Percentiles rank a stretch among this genome's conserved stretches.
phyloP scores from a whole-genome alignment of 345 rosid genomes.

The Cardiospermum halicacabum region DNA sequence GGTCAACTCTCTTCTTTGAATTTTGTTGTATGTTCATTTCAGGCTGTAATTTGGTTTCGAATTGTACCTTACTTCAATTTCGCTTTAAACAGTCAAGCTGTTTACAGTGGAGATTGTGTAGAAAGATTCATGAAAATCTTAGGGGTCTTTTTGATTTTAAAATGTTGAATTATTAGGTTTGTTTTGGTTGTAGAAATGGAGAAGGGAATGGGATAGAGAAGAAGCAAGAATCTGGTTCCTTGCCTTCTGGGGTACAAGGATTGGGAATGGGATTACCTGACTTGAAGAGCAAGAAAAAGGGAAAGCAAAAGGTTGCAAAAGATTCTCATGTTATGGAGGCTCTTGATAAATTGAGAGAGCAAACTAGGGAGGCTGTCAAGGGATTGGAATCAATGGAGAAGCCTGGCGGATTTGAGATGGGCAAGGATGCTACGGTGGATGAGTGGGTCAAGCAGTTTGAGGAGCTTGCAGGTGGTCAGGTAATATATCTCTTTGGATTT shows the following conservation, averaged over 20 bases:
- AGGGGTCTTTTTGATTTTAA: background rate
- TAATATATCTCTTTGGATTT: conserved; percentile 10
- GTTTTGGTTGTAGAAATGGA: conserved; percentile 35
- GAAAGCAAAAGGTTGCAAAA: conserved; percentile 56
- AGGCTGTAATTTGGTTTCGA: background rate
- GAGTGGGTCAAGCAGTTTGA: conserved; percentile 98
- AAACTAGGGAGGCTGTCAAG: conserved; percentile 77
- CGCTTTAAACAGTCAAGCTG: background rate
- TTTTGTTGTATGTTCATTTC: background rate
- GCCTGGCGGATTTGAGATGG: conserved; percentile 40
- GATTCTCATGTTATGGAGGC: conserved; percentile 78
- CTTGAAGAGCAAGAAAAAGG: conserved; percentile 78
- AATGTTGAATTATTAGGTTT: background rate
- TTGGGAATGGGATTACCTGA: conserved; percentile 94
- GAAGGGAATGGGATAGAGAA: conserved; percentile 33
- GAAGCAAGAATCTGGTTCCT: conserved; percentile 32
- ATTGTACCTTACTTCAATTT: background rate
- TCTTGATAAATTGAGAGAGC: conserved; percentile 79
- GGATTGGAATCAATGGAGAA: conserved; percentile 72
- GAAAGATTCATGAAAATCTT: background rate
- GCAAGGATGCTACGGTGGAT: conserved; percentile 66
- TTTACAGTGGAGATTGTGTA: background rate
- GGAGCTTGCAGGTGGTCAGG: conserved; percentile 86
- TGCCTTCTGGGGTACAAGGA: conserved; percentile 69
- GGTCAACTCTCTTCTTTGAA: conserved; percentile 22